Base-by-base conservation (phyloP, 2,329 filamentous ascomycete species). In the Stagonosporopsis cucurbitacearum region DNA sequence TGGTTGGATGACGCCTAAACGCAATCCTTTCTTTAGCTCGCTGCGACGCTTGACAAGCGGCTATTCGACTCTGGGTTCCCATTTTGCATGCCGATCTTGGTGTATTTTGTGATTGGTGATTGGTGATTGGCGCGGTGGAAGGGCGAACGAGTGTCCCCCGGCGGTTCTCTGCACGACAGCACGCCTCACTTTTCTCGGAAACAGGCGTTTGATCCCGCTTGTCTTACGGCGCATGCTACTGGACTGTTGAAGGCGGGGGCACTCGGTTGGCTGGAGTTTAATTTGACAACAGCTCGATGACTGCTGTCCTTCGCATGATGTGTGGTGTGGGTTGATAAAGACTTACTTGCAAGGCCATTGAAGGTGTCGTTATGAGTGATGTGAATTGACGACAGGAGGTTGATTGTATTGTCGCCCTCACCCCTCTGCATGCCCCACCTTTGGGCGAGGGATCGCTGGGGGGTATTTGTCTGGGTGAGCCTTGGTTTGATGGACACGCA, bases 181-280 rank as follows among this genome's bases (percentile, higher is more conserved):
- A 20, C 3, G 35, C 35, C 35, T 37, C 35, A 37, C 35, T 37
- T 19, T 17, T 20, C 4, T 20, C 3, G 17, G 17, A 37, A 33
- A 37, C 17, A 17, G 17, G 13, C 36, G 45, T 39, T 19, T 28
- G n/a, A 47, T 47, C 33, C 19, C n/a, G n/a, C n/a, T 28, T 6
- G 17, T 25, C n/a, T 7, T 20, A 6, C 35, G 35, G 20, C 9
- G 11, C n/a, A 22, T n/a, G 13, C 20, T 26, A 49, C 39, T 42
- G 39, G 47, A 22, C 17, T n/a, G n/a, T 20, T 5, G 19, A 12
- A 1, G 5, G 6, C 15, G 19, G n/a, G 12, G n/a, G 12, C 8
- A 9, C 9, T 8, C 15, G 17, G 43, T 43, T 50, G 47, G 47
- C 39, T 42, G 22, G 47, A 50, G 47, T 30, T 43, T 50, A 50